Evolutionary conservation across 164 flowering plant species (phyloP), one percentile per base, ranked within the genome.

Genomic region (Dillenia suffruticosa): DNA sequence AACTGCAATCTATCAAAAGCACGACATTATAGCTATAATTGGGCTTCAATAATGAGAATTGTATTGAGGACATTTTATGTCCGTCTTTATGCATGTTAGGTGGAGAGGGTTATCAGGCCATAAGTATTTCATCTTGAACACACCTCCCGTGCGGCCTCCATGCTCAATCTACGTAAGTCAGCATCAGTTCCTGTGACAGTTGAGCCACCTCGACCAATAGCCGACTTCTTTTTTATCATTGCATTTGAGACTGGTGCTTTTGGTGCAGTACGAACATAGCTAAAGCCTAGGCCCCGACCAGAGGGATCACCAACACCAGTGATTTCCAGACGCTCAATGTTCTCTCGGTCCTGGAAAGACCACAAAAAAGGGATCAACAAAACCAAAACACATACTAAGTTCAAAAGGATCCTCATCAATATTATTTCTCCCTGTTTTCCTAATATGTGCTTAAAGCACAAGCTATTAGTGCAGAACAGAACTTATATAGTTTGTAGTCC

Each of bases 251-350:
- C 24, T 17, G 96, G 93, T 58, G 96, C 90, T 71, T 91, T 91
- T 17, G 93, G 85, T 74, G 87, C 77, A 40, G 84, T 70, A 45
- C 99, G 95, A 8, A 91, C 99, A 83, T 89, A 94, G 69, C 99
- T 94, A 59, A 94, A 94, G 50, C 99, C 99, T 49, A 94, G 71
- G 57, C 99, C 99, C 63, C 99, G 76, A 51, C 99, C 99, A 72
- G 99, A 89, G 71, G 99, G 99, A 74, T 94, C 99, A 69, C 99
- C 99, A 63, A 94, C 99, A 68, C 99, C 99, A 45, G 97, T 86
- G 61, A 94, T 94, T 74, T 94, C 99, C 66, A 94, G 66, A 17
- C 99, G 91, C 75, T 94, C 99, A 59, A 94, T 84, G 76, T 84
- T 94, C 76, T 84, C 99, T 67, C 85, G 82, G 62, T 82, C 95